These are phyloP conservation scores for Rhinocladiella mackenziei DNA, from an alignment of 2,329 filamentous ascomycete genomes.

Conservation along the genomic window DNA sequence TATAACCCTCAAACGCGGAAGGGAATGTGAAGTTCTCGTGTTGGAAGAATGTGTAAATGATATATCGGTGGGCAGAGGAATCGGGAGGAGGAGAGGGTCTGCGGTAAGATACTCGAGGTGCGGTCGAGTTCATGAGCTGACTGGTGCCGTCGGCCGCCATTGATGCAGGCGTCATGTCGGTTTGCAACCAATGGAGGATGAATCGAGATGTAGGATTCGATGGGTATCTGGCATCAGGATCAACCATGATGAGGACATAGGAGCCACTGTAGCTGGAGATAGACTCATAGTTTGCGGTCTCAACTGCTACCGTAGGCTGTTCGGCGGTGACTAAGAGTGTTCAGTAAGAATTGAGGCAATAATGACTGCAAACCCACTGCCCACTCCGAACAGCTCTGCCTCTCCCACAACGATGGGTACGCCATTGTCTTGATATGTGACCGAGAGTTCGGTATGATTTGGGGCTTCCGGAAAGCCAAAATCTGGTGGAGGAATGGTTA, in stretches of 20 bases:
- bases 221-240: conserved; percentile 27
- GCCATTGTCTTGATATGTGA: conserved; percentile 22
- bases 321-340: conserved; percentile 14
- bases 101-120: conserved; percentile 17
- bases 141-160: conserved; percentile 19
- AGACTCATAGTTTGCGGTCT: conserved; percentile 19
- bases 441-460: conserved; percentile 19
- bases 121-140: conserved; percentile 18
- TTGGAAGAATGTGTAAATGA: conserved; percentile 26
- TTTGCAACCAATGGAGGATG: conserved; percentile 26
- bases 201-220: conserved; percentile 17
- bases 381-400: conserved; percentile 22
- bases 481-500: conserved; percentile 23
- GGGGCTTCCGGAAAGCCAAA: conserved; percentile 25
- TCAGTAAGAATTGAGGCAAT: conserved; percentile 5
- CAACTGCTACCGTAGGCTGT: conserved; percentile 21
- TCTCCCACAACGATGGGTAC: conserved; percentile 14
- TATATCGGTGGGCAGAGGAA: conserved; percentile 28
- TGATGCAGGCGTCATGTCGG: conserved; percentile 15
- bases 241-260: conserved; percentile 27
- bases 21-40: conserved; percentile 24
- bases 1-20: conserved; percentile 17
- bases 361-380: conserved; percentile 8
- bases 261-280: conserved; percentile 22
- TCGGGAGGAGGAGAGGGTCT: conserved; percentile 23